These are phyloP conservation scores for Puccinia triticina DNA, from an alignment of 1,284 basidiomycete species.

Conservation along the genomic window DNA sequence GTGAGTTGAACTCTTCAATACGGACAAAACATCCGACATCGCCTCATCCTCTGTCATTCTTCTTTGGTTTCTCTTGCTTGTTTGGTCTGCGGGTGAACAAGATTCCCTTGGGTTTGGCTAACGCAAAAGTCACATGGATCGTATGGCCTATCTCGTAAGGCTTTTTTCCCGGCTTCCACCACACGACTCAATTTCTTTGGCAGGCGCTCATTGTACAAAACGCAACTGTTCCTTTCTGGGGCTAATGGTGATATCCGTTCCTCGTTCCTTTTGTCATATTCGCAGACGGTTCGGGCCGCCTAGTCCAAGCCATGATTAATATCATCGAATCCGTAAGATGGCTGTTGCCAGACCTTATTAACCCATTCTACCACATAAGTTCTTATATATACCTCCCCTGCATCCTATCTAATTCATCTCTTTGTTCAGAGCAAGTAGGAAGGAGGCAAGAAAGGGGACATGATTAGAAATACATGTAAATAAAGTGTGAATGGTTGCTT, in stretches of 20 bases:
- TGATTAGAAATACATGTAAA: no score
- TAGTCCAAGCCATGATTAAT: not conserved
- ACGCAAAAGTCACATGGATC: conserved; percentile 9
- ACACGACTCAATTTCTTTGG: not conserved
- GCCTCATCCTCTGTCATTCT: conserved; percentile 5
- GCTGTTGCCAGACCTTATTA: no score
- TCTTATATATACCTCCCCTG: no score
- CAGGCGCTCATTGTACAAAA: not conserved
- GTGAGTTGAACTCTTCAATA: conserved; percentile 59
- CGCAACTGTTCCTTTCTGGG: not conserved
- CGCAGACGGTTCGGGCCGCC: conserved; percentile 22
- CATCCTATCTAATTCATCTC: no score
- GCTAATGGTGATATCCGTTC: not conserved
- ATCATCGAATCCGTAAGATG: not conserved
- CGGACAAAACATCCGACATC: not conserved
- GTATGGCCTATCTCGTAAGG: conserved; percentile 27
- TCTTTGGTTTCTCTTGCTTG: not conserved
- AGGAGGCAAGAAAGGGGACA: no score
- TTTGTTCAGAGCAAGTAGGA: no score
- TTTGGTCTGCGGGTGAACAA: not conserved
- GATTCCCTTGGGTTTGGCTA: conserved; percentile 25
- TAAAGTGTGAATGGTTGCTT: no score
- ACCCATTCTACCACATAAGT: no score
- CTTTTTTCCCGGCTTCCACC: not conserved
- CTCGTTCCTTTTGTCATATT: not conserved